Evolutionary conservation across 495 filamentous ascomycete genomes (phyloP), one percentile per base, ranked within the genome.

Genomic region (Clohesyomyces aquaticus): DNA sequence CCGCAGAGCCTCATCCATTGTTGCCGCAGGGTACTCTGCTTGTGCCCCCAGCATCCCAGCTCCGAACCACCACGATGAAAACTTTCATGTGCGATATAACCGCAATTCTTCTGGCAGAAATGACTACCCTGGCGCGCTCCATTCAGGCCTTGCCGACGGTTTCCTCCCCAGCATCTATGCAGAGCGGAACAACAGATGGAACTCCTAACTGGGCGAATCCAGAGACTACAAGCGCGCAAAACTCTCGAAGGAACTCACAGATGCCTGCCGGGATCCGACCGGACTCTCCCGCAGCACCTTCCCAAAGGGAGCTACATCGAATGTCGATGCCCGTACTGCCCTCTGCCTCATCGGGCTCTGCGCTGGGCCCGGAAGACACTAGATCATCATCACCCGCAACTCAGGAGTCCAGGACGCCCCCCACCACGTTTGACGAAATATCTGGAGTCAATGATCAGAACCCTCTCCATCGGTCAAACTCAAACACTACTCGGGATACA

Each of bases 31-130:
- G 82, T 41, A 80, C 95, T 29, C 78, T 89, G 35, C 81, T 86
- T 52, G 85, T 98, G 16, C 92, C 91, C n/a, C 82, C 86, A 0
- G 79, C 79, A 18, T 81, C 87, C 58, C 79, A 84, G 19, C 90
- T 85, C 32, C 89, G 86, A 72, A 83, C 85, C 46, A 95, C 91
- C n/a, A 96, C 90, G 3, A 93, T 96, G 79, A 96, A 94, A 75
- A 96, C 91, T 1, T 84, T 96, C 64, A 87, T 98, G 81, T 96
- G 94, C 72, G 92, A 97, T 75, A 83, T 96, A 48, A 93, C 91
- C 3, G 88, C 91, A 19, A 70, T 88, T 18, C 76, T 99, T 41
- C 80, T 99, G 22, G 90, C 88, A 10, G 93, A 97, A 72, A 83
- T 99, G 82, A 90, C 89, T 28, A 87, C 85, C 3, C 85, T 96